These are phyloP conservation scores for Lycium ferocissimum DNA, from an alignment of 257 asterid species.

Conservation along the genomic window DNA sequence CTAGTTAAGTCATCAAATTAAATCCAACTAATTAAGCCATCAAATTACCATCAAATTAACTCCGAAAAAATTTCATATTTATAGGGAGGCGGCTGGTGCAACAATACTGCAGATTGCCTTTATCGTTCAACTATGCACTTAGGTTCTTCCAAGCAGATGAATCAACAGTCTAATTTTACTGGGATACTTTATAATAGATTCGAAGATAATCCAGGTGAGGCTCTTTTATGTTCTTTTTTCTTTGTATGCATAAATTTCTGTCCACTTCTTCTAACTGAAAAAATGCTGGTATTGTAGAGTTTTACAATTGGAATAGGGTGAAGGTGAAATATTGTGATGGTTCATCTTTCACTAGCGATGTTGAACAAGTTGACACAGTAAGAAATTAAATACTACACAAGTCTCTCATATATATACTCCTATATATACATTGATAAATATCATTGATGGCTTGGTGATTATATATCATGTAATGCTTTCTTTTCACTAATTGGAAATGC, in stretches of 20 bases:
- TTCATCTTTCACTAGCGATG: too few relatives aligned
- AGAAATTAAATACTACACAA: background rate
- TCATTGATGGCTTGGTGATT: background rate
- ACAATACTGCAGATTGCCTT: conserved; percentile 56
- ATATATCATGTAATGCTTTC: too few relatives aligned
- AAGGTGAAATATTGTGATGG: too few relatives aligned
- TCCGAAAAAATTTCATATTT: background rate
- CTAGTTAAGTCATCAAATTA: background rate
- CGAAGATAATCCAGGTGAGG: conserved; percentile 70
- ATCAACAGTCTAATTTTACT: conserved; percentile 47
- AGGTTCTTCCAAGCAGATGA: conserved; percentile 68
- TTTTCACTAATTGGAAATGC: background rate
- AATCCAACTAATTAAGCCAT: too few relatives aligned
- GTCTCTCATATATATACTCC: too few relatives aligned
- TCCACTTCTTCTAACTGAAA: too few relatives aligned
- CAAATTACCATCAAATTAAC: background rate
- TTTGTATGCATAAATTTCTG: background rate
- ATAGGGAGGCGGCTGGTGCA: conserved; percentile 95
- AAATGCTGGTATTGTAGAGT: too few relatives aligned
- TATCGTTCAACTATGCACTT: conserved; percentile 43
- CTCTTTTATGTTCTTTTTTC: background rate
- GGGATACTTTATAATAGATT: conserved; percentile 70
- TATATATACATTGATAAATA: too few relatives aligned
- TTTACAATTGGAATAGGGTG: too few relatives aligned
- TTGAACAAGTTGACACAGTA: background rate